Base-by-base conservation (phyloP, 176 grass and related monocot species). In the Typha latifolia region DNA sequence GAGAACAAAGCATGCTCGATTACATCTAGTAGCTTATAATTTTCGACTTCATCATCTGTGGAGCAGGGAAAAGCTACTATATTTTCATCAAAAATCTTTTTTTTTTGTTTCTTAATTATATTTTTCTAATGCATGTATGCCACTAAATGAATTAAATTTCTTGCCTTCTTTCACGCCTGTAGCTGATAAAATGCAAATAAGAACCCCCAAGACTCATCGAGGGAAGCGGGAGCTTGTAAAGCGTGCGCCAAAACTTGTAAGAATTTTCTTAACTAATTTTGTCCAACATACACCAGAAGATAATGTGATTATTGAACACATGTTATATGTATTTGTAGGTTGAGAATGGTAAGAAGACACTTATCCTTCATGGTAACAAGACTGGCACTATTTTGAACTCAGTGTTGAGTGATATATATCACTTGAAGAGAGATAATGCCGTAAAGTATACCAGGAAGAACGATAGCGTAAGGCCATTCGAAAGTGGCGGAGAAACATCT, bases 401-500 rank as follows among this genome's bases (percentile, higher is more conserved):
- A 12, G 75, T 92, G 47, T 59, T 92, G 27, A 84, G 72, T 4
- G 85, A 97, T 68, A 79, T 92, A 49, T 84, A 84, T 67, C 94
- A 92, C 70, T 78, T 92, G 53, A 97, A 90, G 56, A 80, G 93
- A 78, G 93, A 82, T 21, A 89, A 78, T 79, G 82, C 88, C 8
- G 80, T 97, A 5, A 92, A 92, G 69, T 92, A 80, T 67, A 78
- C 94, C 20, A 99, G 90, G 80, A 92, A 86, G 78, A 99, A 93
- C 26, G 89, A 81, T 22, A 99, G 76, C n/a, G 85, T 99, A 63
- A 86, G 81, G 74, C 89, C 89, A 20, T 99, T 99, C 70, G 94
- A 97, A 74, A 92, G 81, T 49, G 94, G 85, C 2, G 89, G 94
- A 4, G 89, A 93, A 68, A 81, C 81, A 56, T 99, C 94, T 75